Evolutionary conservation across 768 basidiomycete genomes (phyloP).

Genomic region (Amanita thiersii): DNA sequence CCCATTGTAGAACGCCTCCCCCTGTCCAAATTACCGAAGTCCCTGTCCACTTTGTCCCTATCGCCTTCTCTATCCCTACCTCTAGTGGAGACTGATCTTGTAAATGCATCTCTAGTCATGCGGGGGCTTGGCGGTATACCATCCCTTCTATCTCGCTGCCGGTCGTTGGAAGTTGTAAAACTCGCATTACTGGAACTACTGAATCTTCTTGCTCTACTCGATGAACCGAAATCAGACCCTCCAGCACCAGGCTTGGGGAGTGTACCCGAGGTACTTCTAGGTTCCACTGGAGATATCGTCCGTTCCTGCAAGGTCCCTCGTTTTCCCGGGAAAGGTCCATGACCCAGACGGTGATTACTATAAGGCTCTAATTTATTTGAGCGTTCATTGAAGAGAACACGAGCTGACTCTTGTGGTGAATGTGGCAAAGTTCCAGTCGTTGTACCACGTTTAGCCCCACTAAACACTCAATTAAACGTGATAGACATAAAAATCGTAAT

Average conservation of each 20-base stretch:
- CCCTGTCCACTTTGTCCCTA: constrained; percentile 22
- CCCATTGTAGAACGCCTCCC: constrained; percentile 36
- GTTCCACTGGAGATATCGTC: constrained; percentile 27
- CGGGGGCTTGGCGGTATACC: constrained; percentile 30
- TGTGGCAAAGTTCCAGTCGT: constrained; percentile 13
- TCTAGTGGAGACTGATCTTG: constrained; percentile 14
- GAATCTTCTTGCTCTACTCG: constrained; percentile 16
- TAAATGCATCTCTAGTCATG: constrained; percentile 21
- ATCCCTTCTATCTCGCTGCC: constrained; percentile 24
- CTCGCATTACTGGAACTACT: constrained; percentile 23
- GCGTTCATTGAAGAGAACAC: constrained; percentile 92
- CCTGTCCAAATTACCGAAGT: constrained; percentile 1
- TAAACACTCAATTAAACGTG: background rate
- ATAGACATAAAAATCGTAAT: background rate
- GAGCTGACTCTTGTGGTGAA: constrained; percentile 50
- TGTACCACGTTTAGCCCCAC: constrained; percentile 4
- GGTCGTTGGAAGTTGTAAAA: constrained; percentile 15
- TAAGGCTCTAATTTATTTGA: constrained; percentile 88
- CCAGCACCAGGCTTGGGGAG: background rate
- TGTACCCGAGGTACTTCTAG: constrained; percentile 3
- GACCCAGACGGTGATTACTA: constrained; percentile 37
- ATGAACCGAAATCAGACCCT: constrained; percentile 5
- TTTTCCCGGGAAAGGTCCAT: constrained; percentile 33
- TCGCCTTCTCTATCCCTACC: constrained; percentile 25
- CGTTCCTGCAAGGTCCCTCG: constrained; percentile 38